Evolutionary conservation across 78 protist genomes (phyloP).

Genomic region (Guillardia theta): DNA sequence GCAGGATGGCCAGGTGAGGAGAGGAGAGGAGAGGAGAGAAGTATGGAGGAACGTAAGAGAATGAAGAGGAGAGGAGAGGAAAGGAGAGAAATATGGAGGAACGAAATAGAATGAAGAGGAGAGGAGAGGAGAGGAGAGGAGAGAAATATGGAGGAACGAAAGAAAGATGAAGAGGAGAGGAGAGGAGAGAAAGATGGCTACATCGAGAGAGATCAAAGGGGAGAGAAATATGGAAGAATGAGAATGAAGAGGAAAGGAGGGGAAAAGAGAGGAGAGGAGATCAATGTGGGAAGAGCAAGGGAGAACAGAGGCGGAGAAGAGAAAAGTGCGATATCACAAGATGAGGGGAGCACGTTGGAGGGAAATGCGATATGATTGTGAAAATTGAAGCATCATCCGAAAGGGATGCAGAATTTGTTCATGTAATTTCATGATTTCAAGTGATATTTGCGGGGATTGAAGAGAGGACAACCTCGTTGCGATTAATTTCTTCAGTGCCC

Average conservation of each 20-base stretch:
- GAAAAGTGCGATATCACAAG: background rate
- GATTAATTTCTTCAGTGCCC: no score
- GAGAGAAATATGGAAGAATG: background rate
- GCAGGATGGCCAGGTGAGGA: conserved; percentile 34
- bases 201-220: background rate
- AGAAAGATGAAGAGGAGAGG: background rate
- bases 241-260: background rate
- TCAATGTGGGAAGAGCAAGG: background rate
- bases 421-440: background rate
- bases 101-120: background rate
- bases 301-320: background rate
- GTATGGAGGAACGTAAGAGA: background rate
- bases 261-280: background rate
- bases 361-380: background rate
- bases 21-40: background rate
- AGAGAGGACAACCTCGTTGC: no score
- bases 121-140: background rate
- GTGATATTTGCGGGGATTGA: no score
- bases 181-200: background rate
- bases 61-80: background rate
- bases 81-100: background rate
- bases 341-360: background rate
- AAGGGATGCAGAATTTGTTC: background rate
- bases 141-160: background rate
- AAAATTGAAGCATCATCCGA: background rate